Evolutionary conservation across 371 early-diverging fungal genomes (phyloP).

Genomic region (Rhizopus sp.): DNA sequence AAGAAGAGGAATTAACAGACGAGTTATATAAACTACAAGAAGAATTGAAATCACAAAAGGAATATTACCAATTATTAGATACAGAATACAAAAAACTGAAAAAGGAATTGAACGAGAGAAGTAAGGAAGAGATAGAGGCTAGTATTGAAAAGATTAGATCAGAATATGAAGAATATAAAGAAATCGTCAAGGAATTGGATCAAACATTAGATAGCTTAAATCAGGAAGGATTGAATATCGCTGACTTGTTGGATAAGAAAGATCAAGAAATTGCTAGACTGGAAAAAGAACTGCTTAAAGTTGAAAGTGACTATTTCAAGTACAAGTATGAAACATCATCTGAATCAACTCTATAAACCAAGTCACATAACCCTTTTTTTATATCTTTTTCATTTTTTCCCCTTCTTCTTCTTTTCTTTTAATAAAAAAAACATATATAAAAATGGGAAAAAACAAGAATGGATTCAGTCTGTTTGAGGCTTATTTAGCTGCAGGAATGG

Average conservation of each 20-base stretch:
- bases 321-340: too few relatives aligned
- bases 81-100: not conserved
- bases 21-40: not conserved
- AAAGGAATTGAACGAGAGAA: not conserved
- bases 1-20: not conserved
- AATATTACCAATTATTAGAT: not conserved
- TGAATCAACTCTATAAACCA: too few relatives aligned
- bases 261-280: too few relatives aligned
- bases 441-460: conserved; percentile 35
- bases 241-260: too few relatives aligned
- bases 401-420: conserved; percentile 5
- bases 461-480: conserved; percentile 23
- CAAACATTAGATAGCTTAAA: too few relatives aligned
- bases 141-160: too few relatives aligned
- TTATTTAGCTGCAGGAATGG: conserved; percentile 27
- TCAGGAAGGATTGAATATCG: too few relatives aligned
- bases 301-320: too few relatives aligned
- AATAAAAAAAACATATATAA: not conserved
- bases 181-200: not conserved
- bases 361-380: not conserved
- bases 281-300: too few relatives aligned
- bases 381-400: conserved; percentile 10
- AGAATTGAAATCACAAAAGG: not conserved
- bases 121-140: not conserved
- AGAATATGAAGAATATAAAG: conserved; percentile 3